phyloP scores from a whole-genome alignment of 2,329 filamentous ascomycete species.

The Paraphoma sp. region DNA sequence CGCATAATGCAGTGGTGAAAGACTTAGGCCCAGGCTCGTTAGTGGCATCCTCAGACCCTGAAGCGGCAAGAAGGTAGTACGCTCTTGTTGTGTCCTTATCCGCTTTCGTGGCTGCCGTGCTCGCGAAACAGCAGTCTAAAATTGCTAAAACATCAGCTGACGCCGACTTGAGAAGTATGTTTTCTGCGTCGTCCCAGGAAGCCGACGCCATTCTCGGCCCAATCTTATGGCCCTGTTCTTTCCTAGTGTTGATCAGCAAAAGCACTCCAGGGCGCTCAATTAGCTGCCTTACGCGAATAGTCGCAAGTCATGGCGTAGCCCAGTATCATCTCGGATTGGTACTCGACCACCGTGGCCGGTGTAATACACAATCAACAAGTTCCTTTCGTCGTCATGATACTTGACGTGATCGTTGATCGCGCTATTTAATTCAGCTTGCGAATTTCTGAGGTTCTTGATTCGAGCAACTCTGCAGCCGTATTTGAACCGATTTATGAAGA shows the following conservation, averaged over 20 bases:
- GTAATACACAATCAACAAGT: conserved; percentile 42
- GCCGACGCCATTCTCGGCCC: conserved; percentile 9
- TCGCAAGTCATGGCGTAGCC: too few relatives aligned
- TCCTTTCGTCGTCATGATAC: conserved; percentile 29
- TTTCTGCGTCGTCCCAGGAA: conserved; percentile 29
- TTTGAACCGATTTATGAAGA: too few relatives aligned
- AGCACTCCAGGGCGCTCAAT: too few relatives aligned
- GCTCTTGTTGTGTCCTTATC: conserved; percentile 8
- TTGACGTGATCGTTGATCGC: conserved; percentile 18
- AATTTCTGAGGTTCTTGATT: too few relatives aligned
- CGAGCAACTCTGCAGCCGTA: too few relatives aligned
- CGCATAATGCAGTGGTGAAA: conserved; percentile 5
- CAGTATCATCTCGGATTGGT: not conserved
- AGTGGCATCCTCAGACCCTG: not conserved
- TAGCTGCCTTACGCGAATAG: too few relatives aligned
- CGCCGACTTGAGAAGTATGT: conserved; percentile 10
- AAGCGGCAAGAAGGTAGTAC: not conserved
- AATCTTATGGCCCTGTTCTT: not conserved
- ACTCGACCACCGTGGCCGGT: conserved; percentile 34
- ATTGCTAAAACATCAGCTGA: conserved; percentile 36
- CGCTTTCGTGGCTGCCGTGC: conserved; percentile 17
- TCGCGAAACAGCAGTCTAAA: conserved; percentile 41
- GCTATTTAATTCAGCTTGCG: too few relatives aligned
- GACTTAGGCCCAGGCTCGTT: conserved; percentile 3
- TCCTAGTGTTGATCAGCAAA: too few relatives aligned